Evolutionary conservation across 495 filamentous ascomycete species (phyloP).

Genomic region (Elasticomyces elasticus): DNA sequence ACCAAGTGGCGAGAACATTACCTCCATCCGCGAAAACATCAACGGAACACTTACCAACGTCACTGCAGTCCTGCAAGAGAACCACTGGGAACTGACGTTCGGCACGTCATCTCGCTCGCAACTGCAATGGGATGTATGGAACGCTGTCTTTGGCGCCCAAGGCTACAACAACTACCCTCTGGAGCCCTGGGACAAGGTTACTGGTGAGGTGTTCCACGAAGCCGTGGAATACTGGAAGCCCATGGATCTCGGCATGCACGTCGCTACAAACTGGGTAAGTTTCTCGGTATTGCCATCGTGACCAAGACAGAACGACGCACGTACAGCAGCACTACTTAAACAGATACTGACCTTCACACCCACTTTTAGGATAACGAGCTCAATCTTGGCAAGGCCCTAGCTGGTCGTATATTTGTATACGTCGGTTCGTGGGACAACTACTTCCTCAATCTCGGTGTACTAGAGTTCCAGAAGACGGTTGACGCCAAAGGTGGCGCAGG

Average conservation of each 20-base stretch:
- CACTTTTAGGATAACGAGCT: not conserved
- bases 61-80: slow-evolving; percentile 16
- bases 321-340: too few relatives aligned
- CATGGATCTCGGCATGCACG: slow-evolving; percentile 15
- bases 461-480: slow-evolving; percentile 11
- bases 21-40: slow-evolving; percentile 7
- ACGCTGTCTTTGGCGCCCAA: slow-evolving; percentile 22
- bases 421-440: slow-evolving; percentile 19
- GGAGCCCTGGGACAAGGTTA: slow-evolving; percentile 24
- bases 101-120: slow-evolving; percentile 16
- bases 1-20: slow-evolving; percentile 3
- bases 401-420: slow-evolving; percentile 18
- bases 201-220: slow-evolving; percentile 20
- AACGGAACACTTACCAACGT: slow-evolving; percentile 11
- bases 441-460: slow-evolving; percentile 22
- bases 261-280: slow-evolving; percentile 19
- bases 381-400: slow-evolving; percentile 17
- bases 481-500: slow-evolving; percentile 14
- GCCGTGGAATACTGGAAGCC: slow-evolving; percentile 21
- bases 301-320: too few relatives aligned
- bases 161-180: slow-evolving; percentile 22
- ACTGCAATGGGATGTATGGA: slow-evolving; percentile 23
- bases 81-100: slow-evolving; percentile 21
- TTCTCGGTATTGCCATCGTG: too few relatives aligned
- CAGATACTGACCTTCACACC: too few relatives aligned